Conservation (phyloP, 108 stramenopile species). For the Fistulifera solaris region DNA sequence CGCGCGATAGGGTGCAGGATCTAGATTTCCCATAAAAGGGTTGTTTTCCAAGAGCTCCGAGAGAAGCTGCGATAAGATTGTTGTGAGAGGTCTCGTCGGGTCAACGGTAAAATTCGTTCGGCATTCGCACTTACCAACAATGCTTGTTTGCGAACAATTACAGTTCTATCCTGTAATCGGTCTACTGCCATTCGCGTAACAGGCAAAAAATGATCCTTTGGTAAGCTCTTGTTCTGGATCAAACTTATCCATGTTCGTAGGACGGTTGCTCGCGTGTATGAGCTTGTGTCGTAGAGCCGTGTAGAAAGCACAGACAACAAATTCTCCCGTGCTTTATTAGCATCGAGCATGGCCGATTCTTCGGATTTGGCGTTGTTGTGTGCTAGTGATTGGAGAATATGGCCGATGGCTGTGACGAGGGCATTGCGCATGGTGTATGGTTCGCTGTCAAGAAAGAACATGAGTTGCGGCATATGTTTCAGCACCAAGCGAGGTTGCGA, state of each 20-base stretch:
- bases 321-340: slow-evolving; percentile 43
- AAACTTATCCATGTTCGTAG: slow-evolving; percentile 76
- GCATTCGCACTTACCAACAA: slow-evolving; percentile 56
- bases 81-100: background rate
- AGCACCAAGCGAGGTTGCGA: slow-evolving; percentile 52
- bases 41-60: slow-evolving; percentile 84
- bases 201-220: slow-evolving; percentile 53
- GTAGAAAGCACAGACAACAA: slow-evolving; percentile 80
- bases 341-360: slow-evolving; percentile 14
- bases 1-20: slow-evolving; percentile 66
- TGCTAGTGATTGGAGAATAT: slow-evolving; percentile 29
- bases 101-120: background rate
- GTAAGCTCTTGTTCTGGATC: slow-evolving; percentile 55
- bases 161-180: slow-evolving; percentile 88
- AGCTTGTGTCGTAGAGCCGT: slow-evolving; percentile 69
- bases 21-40: slow-evolving; percentile 86
- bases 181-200: slow-evolving; percentile 81
- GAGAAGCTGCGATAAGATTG: slow-evolving; percentile 43
- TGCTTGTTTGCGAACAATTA: slow-evolving; percentile 87
- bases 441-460: slow-evolving; percentile 71
- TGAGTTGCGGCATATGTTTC: slow-evolving; percentile 42
- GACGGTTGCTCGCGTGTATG: slow-evolving; percentile 73
- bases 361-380: slow-evolving; percentile 17
- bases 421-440: slow-evolving; percentile 70
- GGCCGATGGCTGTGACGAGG: slow-evolving; percentile 59